Evolutionary conservation across 2,329 filamentous ascomycete genomes (phyloP).

Genomic region (Fusarium verticillioides): DNA sequence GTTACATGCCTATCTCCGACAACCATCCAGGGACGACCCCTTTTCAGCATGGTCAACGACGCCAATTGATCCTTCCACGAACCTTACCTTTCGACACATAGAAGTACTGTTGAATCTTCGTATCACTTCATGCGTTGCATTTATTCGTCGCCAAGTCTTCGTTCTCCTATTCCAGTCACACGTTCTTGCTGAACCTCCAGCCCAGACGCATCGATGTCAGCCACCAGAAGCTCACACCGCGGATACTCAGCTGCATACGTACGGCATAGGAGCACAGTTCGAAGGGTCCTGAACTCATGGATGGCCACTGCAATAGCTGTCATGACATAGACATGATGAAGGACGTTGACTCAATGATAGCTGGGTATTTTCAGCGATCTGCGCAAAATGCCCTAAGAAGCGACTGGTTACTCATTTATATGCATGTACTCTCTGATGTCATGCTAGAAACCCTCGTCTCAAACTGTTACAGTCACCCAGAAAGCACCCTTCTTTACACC

Average conservation of each 20-base stretch:
- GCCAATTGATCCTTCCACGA: not conserved
- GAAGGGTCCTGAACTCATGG: not conserved
- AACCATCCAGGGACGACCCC: not conserved
- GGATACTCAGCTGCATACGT: not conserved
- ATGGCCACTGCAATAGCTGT: not conserved
- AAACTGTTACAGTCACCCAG: not conserved
- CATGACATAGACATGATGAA: not conserved
- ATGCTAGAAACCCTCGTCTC: not conserved
- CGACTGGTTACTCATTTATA: not conserved
- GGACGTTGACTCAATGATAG: not conserved
- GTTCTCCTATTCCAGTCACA: not conserved
- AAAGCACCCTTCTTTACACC: not conserved
- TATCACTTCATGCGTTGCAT: not conserved
- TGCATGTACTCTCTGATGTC: not conserved
- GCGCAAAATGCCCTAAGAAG: not conserved
- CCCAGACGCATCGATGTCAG: not conserved
- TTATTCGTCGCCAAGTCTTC: not conserved
- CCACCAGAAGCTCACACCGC: not conserved
- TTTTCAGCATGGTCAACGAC: not conserved
- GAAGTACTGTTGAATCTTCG: not conserved
- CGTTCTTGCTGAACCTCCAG: not conserved
- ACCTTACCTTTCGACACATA: not conserved
- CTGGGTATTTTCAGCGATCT: not conserved
- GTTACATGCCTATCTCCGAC: not conserved
- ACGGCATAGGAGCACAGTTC: slow-evolving; percentile 8